Evolutionary conservation across 768 basidiomycete genomes (phyloP), one percentile per base, ranked within the genome.

Genomic region (Pseudohyphozyma bogoriensis): DNA sequence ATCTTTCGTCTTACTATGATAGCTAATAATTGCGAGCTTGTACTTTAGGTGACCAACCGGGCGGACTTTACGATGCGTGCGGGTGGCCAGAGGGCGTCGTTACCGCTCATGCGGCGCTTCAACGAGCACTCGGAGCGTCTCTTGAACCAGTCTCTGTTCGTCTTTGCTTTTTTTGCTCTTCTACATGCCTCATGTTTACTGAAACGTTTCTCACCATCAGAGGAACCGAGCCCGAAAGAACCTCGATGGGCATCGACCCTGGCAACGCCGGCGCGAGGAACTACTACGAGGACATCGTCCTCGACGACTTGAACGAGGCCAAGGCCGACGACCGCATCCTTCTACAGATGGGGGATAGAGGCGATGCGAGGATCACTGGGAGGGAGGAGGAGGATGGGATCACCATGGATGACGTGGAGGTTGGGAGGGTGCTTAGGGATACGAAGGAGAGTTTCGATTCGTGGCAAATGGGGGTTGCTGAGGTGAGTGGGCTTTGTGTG

Each of bases 81-180:
- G 18, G 95, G 95, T 20, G 81, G 85, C 69, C 87, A 95, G 72
- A 80, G 83, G 52, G 85, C 84, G 37, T 86, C 88, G 16, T 74
- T 99, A 28, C 95, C 95, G 0, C 79, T 97, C 50, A 97, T 99
- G 65, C 81, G 93, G 51, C 87, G 92, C 72, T 97, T 99, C 76
- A 99, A 97, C 69, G 90, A 96, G 70, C 95, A 99, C 73, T 95
- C 90, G 1, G 89, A 93, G 67, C 77, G 90, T 66, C 76, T 96
- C 13, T 76, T 97, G 18, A 85, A 86, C 59, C 83, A 87, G 61
- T 55, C 68, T 26, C 32, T 73, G 69, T 64, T 54, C 40, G 72
- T 56, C 20, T 12, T 22, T 18, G 1, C 9, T 28, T 22, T 15
- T 26, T 47, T 7, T 32, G 11, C 8, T 32, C 28, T 24, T 31